Evolutionary conservation across 352 stramenopile species (phyloP).

Genomic region (Elongisporangium prolatum): DNA sequence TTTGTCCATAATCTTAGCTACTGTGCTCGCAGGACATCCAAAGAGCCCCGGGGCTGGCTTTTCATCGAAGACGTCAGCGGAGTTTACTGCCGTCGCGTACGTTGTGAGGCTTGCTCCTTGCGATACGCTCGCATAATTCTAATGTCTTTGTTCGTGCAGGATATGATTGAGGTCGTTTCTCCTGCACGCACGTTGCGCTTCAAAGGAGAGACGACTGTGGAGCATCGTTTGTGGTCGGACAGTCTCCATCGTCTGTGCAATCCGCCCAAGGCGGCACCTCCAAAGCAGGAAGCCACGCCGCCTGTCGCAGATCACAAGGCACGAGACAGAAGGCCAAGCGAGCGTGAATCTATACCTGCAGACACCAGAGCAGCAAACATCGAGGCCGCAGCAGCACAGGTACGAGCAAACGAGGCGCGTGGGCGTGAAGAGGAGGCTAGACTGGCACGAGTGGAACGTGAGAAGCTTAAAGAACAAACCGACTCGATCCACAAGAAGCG

Average conservation of each 20-base stretch:
- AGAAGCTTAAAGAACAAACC: background rate
- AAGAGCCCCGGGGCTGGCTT: conserved; percentile 73
- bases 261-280: conserved; percentile 9
- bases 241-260: conserved; percentile 75
- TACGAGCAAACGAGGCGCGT: background rate
- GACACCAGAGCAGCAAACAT: background rate
- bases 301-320: background rate
- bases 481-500: conserved; percentile 3
- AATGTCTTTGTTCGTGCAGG: conserved; percentile 18
- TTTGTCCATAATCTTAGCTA: background rate
- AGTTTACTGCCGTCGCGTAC: conserved; percentile 66
- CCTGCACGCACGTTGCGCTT: conserved; percentile 65
- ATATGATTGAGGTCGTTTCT: conserved; percentile 83
- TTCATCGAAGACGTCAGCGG: conserved; percentile 75
- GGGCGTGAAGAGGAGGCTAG: background rate
- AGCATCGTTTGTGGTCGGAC: conserved; percentile 78
- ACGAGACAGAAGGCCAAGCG: background rate
- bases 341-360: background rate
- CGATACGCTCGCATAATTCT: background rate
- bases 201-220: conserved; percentile 71
- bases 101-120: background rate
- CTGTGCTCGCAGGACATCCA: conserved; percentile 40
- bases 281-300: background rate
- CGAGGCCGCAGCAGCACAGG: background rate
- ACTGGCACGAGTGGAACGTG: background rate